Evolutionary conservation across 176 grass and related monocot genomes (phyloP), one percentile per base, ranked within the genome.

Genomic region (Secale cereale): DNA sequence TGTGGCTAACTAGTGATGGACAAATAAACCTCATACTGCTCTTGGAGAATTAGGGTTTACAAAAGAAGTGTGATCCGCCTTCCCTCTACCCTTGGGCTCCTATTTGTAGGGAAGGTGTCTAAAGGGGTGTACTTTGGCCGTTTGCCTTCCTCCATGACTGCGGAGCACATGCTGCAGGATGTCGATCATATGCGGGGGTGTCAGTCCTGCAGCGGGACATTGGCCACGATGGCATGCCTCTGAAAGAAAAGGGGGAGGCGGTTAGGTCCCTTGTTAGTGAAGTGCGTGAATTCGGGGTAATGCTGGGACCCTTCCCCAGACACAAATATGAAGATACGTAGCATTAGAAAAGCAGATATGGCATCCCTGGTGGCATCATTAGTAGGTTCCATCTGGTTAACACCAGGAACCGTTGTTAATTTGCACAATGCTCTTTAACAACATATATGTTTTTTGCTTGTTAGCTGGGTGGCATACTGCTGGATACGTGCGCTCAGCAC

Each of bases 381-480:
- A 45, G 41, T 45, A 22, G 37, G 22, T 41, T 23, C 5, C n/a
- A 43, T 72, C 4, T 25, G 39, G n/a, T 41, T 45, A 74, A 14
- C 40, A 17, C 70, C 3, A 52, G 43, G 26, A 52, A 31, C 25
- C 1, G 25, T 75, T 43, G 41, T 43, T 43, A 30, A 28, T 59
- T 26, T 72, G 7, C 6, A 46, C 25, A 82, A 59, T 72, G 9
- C 4, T 41, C 15, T 59, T 11, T 19, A 29, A 75, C 28, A 29
- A 8, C 61, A 72, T 39, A 39, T 1, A 7, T 45, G 12, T 46
- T 46, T 46, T 46, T 3, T 46, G 43, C 4, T 20, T 57, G 36
- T 9, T 71, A 82, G 67, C 4, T 82, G 48, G 67, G 67, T 40
- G 50, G 67, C 4, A 59, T 83, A 61, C 52, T 83, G 36, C 81